These are phyloP conservation scores for Solanum corneliomulleri DNA, from an alignment of 257 asterid species.

Conservation along the genomic window DNA sequence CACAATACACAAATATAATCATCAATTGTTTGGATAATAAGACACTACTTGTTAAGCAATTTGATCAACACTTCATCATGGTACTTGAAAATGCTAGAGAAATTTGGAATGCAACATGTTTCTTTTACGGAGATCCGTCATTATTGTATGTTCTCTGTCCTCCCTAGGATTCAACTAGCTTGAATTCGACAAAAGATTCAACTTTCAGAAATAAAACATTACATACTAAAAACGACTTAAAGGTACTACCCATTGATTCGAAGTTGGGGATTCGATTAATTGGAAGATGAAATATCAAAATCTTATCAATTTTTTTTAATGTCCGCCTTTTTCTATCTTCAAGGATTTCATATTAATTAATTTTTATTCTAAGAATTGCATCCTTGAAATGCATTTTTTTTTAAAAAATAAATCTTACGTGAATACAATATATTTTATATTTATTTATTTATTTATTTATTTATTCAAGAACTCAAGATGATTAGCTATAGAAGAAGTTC, in stretches of 20 bases:
- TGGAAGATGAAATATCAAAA: not conserved
- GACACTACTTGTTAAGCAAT: not conserved
- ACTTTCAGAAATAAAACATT: not conserved
- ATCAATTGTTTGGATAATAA: not conserved
- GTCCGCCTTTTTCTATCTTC: not conserved
- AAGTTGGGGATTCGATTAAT: not conserved
- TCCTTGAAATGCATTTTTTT: no score
- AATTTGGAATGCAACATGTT: not conserved
- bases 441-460: no score
- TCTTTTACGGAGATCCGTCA: accelerated
- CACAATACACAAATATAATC: not conserved
- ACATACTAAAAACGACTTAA: not conserved
- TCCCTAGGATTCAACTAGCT: not conserved
- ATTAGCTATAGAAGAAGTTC: not conserved
- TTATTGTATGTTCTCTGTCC: not conserved
- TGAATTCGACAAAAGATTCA: not conserved
- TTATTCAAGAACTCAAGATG: not conserved
- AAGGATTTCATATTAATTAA: not conserved
- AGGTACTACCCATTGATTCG: not conserved
- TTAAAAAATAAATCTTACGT: not conserved
- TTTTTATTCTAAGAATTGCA: not conserved
- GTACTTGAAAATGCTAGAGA: not conserved
- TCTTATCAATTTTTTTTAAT: not conserved
- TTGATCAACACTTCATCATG: not conserved
- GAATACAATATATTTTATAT: not conserved